phyloP scores from a whole-genome alignment of 2,329 filamentous ascomycete species.

The Fusarium coicis region DNA sequence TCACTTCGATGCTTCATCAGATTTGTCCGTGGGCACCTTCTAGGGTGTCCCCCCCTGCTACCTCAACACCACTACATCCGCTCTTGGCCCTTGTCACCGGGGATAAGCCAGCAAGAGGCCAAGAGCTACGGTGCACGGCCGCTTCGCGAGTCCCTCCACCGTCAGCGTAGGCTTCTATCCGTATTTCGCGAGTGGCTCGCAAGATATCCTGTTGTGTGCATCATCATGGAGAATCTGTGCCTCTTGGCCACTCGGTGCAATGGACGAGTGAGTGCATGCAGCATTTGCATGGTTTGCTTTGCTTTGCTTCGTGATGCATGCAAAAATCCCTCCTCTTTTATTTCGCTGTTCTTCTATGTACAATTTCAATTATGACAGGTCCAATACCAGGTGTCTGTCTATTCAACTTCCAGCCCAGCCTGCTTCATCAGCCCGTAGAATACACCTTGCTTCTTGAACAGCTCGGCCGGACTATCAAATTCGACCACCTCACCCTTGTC shows the following conservation, averaged over 20 bases:
- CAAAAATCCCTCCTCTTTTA: conserved; percentile 19
- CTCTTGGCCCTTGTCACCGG: conserved; percentile 24
- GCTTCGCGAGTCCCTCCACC: conserved; percentile 11
- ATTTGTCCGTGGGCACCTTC: conserved; percentile 23
- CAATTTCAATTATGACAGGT: conserved; percentile 16
- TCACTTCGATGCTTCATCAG: conserved; percentile 31
- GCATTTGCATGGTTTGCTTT: not conserved
- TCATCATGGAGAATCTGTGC: too few relatives aligned
- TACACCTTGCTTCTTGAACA: conserved; percentile 78
- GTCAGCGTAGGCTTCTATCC: conserved; percentile 18
- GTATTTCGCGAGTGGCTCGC: conserved; percentile 9
- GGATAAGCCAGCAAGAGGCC: conserved; percentile 24
- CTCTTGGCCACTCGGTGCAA: too few relatives aligned
- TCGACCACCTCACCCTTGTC: conserved; percentile 91
- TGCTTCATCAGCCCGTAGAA: conserved; percentile 95
- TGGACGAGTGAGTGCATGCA: not conserved
- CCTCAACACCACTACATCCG: conserved; percentile 25
- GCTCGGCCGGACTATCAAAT: conserved; percentile 85
- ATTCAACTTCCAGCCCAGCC: conserved; percentile 75
- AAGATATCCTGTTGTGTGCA: not conserved
- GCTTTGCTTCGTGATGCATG: not conserved
- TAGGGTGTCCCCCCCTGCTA: conserved; percentile 12
- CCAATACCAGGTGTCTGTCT: not conserved
- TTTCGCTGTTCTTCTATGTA: conserved; percentile 14
- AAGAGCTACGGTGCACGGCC: conserved; percentile 16